Conservation (phyloP, 1,139 yeast genomes). For the Groenewaldozyma sp. region DNA sequence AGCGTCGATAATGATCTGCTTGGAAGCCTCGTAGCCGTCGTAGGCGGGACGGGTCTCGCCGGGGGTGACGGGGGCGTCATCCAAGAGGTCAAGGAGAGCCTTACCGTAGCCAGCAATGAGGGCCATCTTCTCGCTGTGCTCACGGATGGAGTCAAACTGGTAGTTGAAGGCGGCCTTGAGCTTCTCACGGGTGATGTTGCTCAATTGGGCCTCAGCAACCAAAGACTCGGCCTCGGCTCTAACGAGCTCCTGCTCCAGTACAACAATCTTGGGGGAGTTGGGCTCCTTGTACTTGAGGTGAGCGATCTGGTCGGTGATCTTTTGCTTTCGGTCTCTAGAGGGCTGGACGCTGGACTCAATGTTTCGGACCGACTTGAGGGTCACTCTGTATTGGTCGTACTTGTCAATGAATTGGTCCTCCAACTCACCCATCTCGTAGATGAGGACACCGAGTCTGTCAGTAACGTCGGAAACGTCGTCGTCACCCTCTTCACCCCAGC, state of each 20-base stretch:
- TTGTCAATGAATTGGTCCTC: slow-evolving; percentile 97
- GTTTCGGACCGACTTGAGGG: slow-evolving; percentile 89
- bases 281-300: slow-evolving; percentile 98
- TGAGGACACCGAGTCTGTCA: slow-evolving; percentile 90
- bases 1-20: slow-evolving; percentile 95
- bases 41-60: slow-evolving; percentile 99
- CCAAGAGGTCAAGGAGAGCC: slow-evolving; percentile 89
- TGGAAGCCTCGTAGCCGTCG: slow-evolving; percentile 96
- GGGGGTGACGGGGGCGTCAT: slow-evolving; percentile 95
- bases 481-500: slow-evolving; percentile 98
- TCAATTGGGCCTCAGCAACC: slow-evolving; percentile 97
- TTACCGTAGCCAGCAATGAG: slow-evolving; percentile 98
- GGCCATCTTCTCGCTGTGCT: slow-evolving; percentile 93
- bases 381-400: slow-evolving; percentile 95
- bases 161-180: slow-evolving; percentile 95
- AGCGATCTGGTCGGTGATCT: slow-evolving; percentile 95
- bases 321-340: slow-evolving; percentile 94
- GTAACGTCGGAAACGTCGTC: slow-evolving; percentile 96
- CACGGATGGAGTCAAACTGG: slow-evolving; percentile 94
- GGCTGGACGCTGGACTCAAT: slow-evolving; percentile 98
- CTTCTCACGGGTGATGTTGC: slow-evolving; percentile 96
- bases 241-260: slow-evolving; percentile 94
- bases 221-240: slow-evolving; percentile 98
- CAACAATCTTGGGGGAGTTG: slow-evolving; percentile 88
- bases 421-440: slow-evolving; percentile 94